These are phyloP conservation scores for Cardiospermum halicacabum DNA, from an alignment of 345 rosid species.

Conservation along the genomic window DNA sequence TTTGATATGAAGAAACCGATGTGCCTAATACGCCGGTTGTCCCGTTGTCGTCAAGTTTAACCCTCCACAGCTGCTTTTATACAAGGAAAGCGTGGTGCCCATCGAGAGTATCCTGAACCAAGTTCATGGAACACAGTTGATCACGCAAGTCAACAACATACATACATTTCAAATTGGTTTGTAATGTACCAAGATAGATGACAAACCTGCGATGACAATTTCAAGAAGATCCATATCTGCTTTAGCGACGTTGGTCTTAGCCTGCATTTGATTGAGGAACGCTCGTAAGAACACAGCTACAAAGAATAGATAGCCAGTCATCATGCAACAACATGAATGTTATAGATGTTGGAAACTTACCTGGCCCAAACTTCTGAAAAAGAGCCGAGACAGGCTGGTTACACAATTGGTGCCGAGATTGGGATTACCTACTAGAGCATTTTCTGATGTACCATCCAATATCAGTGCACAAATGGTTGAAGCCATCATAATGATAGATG, in stretches of 20 bases:
- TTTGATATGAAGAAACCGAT: slow-evolving; percentile 45
- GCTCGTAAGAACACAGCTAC: slow-evolving; percentile 1
- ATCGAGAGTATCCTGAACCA: slow-evolving; percentile 51
- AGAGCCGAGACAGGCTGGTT: slow-evolving; percentile 36
- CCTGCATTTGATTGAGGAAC: slow-evolving; percentile 8
- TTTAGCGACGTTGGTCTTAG: slow-evolving; percentile 22
- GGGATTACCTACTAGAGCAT: slow-evolving; percentile 52
- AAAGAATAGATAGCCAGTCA: not conserved
- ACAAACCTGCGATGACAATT: slow-evolving; percentile 56
- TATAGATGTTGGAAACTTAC: slow-evolving; percentile 22
- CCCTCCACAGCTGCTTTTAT: slow-evolving; percentile 28
- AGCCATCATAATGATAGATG: slow-evolving; percentile 62
- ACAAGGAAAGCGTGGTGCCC: slow-evolving; percentile 58
- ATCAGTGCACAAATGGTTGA: slow-evolving; percentile 69
- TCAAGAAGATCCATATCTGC: slow-evolving; percentile 61
- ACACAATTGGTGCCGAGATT: slow-evolving; percentile 34
- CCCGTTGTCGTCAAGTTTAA: slow-evolving; percentile 35
- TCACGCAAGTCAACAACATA: not conserved
- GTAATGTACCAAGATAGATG: not conserved
- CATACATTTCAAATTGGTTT: not conserved
- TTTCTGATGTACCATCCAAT: slow-evolving; percentile 69
- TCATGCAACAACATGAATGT: not conserved
- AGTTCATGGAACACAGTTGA: not conserved
- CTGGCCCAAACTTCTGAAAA: slow-evolving; percentile 57
- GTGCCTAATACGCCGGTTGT: slow-evolving; percentile 58